A percentile compares a stretch with the other conserved stretches of the same genome.
Conservation (phyloP, 2,329 filamentous ascomycete genomes). For the Annulohypoxylon truncatum region DNA sequence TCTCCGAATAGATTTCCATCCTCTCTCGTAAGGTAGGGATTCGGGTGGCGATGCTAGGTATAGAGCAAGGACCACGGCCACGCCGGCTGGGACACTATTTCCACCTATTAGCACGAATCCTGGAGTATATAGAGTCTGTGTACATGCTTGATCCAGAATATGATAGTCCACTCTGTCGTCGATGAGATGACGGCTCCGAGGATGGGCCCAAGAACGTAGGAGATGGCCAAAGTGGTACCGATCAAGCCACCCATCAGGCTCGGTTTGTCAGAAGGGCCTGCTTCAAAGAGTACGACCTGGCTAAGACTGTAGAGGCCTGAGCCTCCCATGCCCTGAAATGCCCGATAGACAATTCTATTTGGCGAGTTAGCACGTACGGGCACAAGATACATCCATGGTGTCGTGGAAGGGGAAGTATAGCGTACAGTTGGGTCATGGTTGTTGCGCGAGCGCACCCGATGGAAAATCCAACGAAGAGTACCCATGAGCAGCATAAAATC, state of each 20-base stretch:
- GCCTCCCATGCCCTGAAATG: constrained; percentile 70
- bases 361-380: constrained; percentile 20
- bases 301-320: constrained; percentile 71
- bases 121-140: not conserved
- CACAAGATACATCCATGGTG: not conserved
- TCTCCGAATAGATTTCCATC: constrained; percentile 57
- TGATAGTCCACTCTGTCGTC: constrained; percentile 66
- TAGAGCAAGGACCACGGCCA: constrained; percentile 59
- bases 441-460: constrained; percentile 63
- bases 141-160: constrained; percentile 71
- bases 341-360: constrained; percentile 66
- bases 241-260: constrained; percentile 66
- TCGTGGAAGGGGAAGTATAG: not conserved
- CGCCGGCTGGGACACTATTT: constrained; percentile 62
- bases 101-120: constrained; percentile 23
- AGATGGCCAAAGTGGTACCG: constrained; percentile 66
- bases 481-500: constrained; percentile 63
- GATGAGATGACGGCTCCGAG: constrained; percentile 67
- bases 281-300: constrained; percentile 67
- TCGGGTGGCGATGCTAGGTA: constrained; percentile 60
- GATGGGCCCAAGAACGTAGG: constrained; percentile 69
- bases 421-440: constrained; percentile 64
- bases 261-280: constrained; percentile 64
- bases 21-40: constrained; percentile 52
- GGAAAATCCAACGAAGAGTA: constrained; percentile 66